Evolutionary conservation across 2,329 filamentous ascomycete genomes (phyloP).

Genomic region (Colletotrichum sublineola): DNA sequence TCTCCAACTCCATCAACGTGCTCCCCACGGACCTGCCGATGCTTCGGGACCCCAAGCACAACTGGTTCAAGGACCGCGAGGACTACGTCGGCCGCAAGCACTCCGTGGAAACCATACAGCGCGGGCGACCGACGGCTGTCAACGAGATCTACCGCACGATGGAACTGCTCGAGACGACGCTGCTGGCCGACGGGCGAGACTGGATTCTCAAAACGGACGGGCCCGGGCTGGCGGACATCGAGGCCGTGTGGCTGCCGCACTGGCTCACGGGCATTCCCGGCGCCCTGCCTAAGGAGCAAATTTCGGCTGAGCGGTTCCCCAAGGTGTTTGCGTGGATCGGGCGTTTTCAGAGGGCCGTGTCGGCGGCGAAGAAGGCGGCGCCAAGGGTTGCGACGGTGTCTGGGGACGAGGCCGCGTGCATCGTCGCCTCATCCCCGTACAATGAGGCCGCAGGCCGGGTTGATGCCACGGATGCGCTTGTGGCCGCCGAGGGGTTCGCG

Average conservation of each 20-base stretch:
- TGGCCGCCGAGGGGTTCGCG: constrained; percentile 60
- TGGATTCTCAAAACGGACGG: constrained; percentile 70
- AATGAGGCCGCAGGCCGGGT: constrained; percentile 60
- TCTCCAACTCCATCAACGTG: constrained; percentile 64
- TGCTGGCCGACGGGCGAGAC: constrained; percentile 74
- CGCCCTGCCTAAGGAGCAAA: constrained; percentile 64
- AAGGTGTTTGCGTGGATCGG: constrained; percentile 73
- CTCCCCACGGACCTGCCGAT: constrained; percentile 69
- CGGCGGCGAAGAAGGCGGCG: constrained; percentile 54
- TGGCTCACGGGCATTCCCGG: constrained; percentile 72
- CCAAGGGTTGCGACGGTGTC: constrained; percentile 58
- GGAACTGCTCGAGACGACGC: constrained; percentile 69
- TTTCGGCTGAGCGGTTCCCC: constrained; percentile 68
- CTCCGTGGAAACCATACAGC: constrained; percentile 45
- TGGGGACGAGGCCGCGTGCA: constrained; percentile 66
- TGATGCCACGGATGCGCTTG: constrained; percentile 63
- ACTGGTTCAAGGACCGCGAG: constrained; percentile 70
- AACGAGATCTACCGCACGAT: constrained; percentile 67
- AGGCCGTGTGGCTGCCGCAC: constrained; percentile 76
- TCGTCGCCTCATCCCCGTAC: constrained; percentile 54
- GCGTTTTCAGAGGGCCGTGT: constrained; percentile 68
- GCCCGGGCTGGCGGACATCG: constrained; percentile 75
- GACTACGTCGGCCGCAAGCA: constrained; percentile 53
- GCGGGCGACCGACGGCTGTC: constrained; percentile 66
- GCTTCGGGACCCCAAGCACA: constrained; percentile 67